phyloP scores from a whole-genome alignment of 345 rosid genomes.

The Mercurialis annua region DNA sequence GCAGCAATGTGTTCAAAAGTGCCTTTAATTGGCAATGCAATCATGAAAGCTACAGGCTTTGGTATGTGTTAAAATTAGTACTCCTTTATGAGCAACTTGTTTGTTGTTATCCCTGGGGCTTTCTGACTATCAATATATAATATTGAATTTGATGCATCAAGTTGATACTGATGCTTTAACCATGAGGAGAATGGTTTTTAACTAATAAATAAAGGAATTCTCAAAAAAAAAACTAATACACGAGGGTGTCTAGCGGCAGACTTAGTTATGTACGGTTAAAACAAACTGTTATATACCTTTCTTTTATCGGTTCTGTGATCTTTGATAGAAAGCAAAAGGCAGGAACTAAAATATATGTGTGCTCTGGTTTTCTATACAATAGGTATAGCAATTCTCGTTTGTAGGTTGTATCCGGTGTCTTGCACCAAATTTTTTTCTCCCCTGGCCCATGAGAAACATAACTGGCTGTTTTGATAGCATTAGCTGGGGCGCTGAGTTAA shows the following conservation, averaged over 20 bases:
- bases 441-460: neutral
- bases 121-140: neutral
- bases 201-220: neutral
- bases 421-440: neutral
- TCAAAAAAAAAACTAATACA: no score
- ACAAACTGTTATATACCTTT: neutral
- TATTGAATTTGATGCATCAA: neutral
- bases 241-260: neutral
- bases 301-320: neutral
- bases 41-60: conserved; percentile 69
- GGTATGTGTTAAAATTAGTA: conserved; percentile 42
- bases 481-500: neutral
- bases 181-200: neutral
- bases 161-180: conserved; percentile 1
- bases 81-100: neutral
- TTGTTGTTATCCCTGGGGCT: neutral
- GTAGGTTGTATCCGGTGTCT: neutral
- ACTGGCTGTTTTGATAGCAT: neutral
- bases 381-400: neutral
- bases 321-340: neutral
- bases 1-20: conserved; percentile 96
- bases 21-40: conserved; percentile 77
- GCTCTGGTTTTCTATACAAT: neutral
- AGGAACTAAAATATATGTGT: neutral
- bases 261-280: neutral